These are phyloP conservation scores for Heterobasidion irregulare DNA, from an alignment of 1,284 basidiomycete species.

Conservation along the genomic window DNA sequence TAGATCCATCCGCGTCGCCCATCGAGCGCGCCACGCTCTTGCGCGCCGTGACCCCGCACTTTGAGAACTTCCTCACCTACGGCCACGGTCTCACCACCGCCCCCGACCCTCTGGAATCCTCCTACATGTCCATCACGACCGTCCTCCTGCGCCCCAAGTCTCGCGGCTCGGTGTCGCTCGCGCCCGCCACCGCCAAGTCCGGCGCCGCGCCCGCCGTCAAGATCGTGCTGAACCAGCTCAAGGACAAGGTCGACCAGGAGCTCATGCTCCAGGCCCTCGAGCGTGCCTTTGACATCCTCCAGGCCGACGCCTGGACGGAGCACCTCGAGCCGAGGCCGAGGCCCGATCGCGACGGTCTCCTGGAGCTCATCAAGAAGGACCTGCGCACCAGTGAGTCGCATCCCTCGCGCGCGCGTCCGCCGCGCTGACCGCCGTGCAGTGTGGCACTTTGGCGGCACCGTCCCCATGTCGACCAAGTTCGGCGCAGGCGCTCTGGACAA, in stretches of 20 bases:
- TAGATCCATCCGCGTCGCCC: neutral
- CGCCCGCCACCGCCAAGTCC: neutral
- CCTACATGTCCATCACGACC: slow-evolving; percentile 1
- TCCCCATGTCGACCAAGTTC: neutral
- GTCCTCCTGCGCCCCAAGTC: neutral
- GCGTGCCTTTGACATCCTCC: neutral
- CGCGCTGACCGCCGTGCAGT: neutral
- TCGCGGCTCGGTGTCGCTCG: neutral
- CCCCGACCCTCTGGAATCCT: neutral
- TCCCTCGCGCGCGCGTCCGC: too few relatives aligned
- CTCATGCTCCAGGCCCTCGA: neutral
- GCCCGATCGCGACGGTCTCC: neutral
- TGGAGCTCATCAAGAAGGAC: neutral
- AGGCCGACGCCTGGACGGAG: neutral
- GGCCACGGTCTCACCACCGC: neutral
- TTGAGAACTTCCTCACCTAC: neutral
- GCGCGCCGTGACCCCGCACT: neutral
- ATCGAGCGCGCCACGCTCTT: neutral
- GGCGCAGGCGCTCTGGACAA: neutral
- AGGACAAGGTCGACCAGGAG: neutral
- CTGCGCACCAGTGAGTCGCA: neutral
- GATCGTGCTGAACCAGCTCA: neutral
- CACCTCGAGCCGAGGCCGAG: neutral
- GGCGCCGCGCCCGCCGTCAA: neutral
- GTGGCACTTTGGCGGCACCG: neutral